phyloP scores from a whole-genome alignment of 495 filamentous ascomycete genomes.

The Penicillium parvum region DNA sequence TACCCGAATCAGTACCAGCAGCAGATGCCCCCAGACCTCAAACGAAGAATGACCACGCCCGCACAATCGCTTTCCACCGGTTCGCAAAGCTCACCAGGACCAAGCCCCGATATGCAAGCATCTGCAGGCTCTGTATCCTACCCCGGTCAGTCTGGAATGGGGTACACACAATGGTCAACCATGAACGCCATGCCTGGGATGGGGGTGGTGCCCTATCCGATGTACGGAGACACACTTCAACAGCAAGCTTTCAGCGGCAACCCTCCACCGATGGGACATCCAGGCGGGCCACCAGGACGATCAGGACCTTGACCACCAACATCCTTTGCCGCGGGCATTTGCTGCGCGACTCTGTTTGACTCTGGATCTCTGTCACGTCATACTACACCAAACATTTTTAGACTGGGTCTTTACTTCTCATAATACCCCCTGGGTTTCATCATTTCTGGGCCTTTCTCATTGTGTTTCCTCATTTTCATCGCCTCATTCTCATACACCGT shows the following conservation, averaged over 20 bases:
- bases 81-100: constrained; percentile 26
- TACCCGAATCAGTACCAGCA: constrained; percentile 28
- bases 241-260: constrained; percentile 30
- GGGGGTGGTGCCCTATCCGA: constrained; percentile 36
- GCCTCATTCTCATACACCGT: constrained; percentile 29
- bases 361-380: constrained; percentile 17
- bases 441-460: constrained; percentile 15
- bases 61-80: constrained; percentile 28
- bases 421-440: constrained; percentile 31
- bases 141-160: constrained; percentile 31
- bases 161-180: constrained; percentile 35
- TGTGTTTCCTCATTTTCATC: constrained; percentile 13
- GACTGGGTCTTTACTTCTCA: constrained; percentile 30
- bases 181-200: constrained; percentile 34
- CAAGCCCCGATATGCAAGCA: constrained; percentile 27
- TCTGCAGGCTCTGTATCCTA: constrained; percentile 33
- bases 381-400: constrained; percentile 22
- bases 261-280: constrained; percentile 37
- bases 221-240: constrained; percentile 32
- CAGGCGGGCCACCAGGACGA: constrained; percentile 22
- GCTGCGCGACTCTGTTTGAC: constrained; percentile 3
- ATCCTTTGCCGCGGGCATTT: background rate
- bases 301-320: constrained; percentile 14
- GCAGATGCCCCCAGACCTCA: constrained; percentile 37
- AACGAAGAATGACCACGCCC: constrained; percentile 43